Evolutionary conservation across 164 flowering plant species (phyloP), one percentile per base, ranked within the genome.

Genomic region (Santalum album): DNA sequence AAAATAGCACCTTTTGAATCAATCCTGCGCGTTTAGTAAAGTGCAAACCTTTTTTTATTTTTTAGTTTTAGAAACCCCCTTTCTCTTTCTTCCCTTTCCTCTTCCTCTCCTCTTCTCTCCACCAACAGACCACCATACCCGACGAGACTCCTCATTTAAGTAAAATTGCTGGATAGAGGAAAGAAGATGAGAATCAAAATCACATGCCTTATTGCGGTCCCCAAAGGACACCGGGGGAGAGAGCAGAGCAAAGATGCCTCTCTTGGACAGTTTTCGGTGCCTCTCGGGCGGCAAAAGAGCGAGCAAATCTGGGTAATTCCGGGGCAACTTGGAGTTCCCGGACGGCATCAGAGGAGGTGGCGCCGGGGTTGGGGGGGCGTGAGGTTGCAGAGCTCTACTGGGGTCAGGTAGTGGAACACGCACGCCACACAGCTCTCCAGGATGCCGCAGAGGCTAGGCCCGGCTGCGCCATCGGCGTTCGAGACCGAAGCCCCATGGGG

Each of bases 341-440:
- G 19, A 94, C 96, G 51, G 82, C 63, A 60, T 94, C 97, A 19
- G 99, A 86, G 1, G 96, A 83, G 1, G 99, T 92, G 16, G 99
- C 99, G 23, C 97, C 90, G 6, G 97, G 90, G 55, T 90, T 90
- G 2, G 29, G 90, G 79, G 47, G 92, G 73, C 2, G 99, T 97
- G 6, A 94, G 69, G 57, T 87, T 90, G 72, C 99, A 94, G 44
- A 94, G 90, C 83, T 94, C 99, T 17, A 97, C 96, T 36, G 99
- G 97, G 5, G 92, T 83, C 32, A 94, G 70, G 64, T 85, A 74
- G 57, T 75, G 57, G 51, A 90, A 85, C 3, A 94, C 99, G 63
- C 87, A 79, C 0, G 99, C 99, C 17, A 94, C 90, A 71, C 97
- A 94, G 68, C 78, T 87, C 74, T 94, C 97, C 47, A 97, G 97